Conservation (phyloP, 1,139 yeast species). For the Entelexis paramagnoliae region DNA sequence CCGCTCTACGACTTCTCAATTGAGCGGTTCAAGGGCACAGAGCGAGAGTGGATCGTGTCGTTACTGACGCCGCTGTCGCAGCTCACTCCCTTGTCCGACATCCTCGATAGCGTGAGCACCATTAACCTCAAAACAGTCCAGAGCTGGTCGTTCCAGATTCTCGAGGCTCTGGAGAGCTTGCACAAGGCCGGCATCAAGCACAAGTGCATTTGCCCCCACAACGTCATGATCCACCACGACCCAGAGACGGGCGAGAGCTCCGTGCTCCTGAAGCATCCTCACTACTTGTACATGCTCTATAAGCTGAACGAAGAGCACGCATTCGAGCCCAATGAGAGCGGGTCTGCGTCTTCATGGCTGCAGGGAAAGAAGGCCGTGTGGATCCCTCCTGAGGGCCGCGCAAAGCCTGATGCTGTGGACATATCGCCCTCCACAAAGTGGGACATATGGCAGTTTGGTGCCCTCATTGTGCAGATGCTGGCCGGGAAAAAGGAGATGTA, state of each 20-base stretch:
- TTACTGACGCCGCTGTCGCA: slow-evolving; percentile 58
- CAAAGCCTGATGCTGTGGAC: slow-evolving; percentile 31
- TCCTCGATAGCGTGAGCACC: slow-evolving; percentile 58
- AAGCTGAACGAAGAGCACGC: slow-evolving; percentile 41
- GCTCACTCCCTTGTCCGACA: slow-evolving; percentile 50
- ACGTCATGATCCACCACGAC: slow-evolving; percentile 46
- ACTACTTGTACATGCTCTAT: slow-evolving; percentile 59
- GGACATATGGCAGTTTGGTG: slow-evolving; percentile 90
- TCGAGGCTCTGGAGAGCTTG: slow-evolving; percentile 73
- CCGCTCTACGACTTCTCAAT: slow-evolving; percentile 61
- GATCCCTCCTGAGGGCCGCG: slow-evolving; percentile 61
- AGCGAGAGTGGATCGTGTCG: slow-evolving; percentile 50
- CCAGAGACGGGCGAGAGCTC: slow-evolving; percentile 44
- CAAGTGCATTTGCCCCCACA: slow-evolving; percentile 52
- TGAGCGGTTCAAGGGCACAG: slow-evolving; percentile 32
- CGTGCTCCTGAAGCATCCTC: slow-evolving; percentile 56
- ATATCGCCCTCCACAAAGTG: slow-evolving; percentile 39
- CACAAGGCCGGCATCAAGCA: slow-evolving; percentile 78
- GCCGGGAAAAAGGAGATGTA: slow-evolving; percentile 45
- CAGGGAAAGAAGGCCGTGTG: slow-evolving; percentile 36
- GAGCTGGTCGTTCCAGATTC: slow-evolving; percentile 74
- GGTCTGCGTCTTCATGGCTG: not conserved
- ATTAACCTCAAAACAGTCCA: slow-evolving; percentile 68
- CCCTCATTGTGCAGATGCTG: slow-evolving; percentile 60
- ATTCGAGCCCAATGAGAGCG: slow-evolving; percentile 20